phyloP scores from a whole-genome alignment of 2,329 filamentous ascomycete genomes.

The Alternaria ventricosa region DNA sequence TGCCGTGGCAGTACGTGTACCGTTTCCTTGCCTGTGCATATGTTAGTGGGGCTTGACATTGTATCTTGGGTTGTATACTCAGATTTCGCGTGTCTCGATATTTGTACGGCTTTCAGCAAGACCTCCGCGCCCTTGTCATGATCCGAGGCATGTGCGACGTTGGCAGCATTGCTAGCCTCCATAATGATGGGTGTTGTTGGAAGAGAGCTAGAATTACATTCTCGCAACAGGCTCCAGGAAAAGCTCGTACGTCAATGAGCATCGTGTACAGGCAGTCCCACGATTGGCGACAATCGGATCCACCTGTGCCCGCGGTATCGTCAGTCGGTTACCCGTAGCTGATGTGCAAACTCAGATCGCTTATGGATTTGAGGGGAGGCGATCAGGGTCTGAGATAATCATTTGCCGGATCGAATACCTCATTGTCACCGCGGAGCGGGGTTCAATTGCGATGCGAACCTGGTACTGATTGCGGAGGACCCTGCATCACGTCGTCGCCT shows the following conservation, averaged over 20 bases:
- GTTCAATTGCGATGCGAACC: neutral
- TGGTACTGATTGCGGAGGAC: conserved; percentile 1
- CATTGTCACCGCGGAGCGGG: conserved; percentile 1
- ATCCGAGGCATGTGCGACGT: neutral
- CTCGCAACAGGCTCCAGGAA: neutral
- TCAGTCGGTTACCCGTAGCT: neutral
- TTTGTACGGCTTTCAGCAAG: neutral
- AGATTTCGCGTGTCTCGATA: neutral
- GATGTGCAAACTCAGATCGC: neutral
- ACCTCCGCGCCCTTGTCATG: neutral
- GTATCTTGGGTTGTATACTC: neutral
- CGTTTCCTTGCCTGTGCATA: neutral
- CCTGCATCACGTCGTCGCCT: conserved; percentile 3
- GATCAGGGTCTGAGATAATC: neutral
- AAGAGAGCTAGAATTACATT: neutral
- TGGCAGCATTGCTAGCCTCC: neutral
- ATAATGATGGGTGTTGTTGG: neutral
- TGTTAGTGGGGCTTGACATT: neutral
- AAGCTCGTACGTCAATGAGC: neutral
- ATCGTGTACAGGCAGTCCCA: neutral
- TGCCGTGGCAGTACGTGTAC: neutral
- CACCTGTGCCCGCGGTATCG: neutral
- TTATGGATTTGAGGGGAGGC: neutral
- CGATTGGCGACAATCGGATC: neutral
- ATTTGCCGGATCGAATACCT: neutral